A percentile compares a stretch with the other conserved stretches of the same genome.
Conservation (phyloP, 176 grass and related monocot species). For the Poa annua region DNA sequence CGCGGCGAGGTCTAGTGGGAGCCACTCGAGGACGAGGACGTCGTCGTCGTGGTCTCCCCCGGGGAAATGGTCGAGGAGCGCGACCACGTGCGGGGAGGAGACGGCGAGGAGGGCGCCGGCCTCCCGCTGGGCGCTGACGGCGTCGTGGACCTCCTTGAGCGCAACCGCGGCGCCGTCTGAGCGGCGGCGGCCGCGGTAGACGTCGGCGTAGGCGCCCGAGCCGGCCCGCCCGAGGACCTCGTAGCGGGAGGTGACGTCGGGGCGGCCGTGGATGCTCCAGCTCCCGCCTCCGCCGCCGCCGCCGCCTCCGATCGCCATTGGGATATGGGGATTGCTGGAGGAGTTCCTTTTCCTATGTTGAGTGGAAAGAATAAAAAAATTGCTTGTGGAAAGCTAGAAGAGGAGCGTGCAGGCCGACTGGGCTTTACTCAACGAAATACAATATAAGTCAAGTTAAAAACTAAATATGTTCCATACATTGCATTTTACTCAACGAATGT, state of each 20-base stretch:
- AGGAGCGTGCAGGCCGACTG: constrained; percentile 14
- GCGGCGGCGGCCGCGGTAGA: constrained; percentile 83
- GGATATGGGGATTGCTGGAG: background rate
- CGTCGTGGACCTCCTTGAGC: constrained; percentile 93
- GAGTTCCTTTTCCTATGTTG: too few species aligned
- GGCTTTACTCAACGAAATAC: too few species aligned
- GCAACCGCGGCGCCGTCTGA: constrained; percentile 76
- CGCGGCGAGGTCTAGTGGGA: constrained; percentile 61
- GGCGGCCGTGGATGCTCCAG: constrained; percentile 88
- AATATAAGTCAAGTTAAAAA: too few species aligned
- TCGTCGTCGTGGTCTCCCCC: constrained; percentile 75
- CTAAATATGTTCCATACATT: too few species aligned
- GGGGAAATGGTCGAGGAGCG: constrained; percentile 80
- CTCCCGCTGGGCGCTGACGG: constrained; percentile 80
- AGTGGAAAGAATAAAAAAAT: too few species aligned
- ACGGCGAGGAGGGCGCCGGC: constrained; percentile 74
- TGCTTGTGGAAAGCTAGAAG: background rate
- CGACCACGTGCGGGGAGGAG: constrained; percentile 54
- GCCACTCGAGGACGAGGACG: constrained; percentile 90
- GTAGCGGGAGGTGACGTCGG: constrained; percentile 71
- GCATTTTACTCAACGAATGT: too few species aligned
- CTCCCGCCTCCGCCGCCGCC: constrained; percentile 50
- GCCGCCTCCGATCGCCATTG: constrained; percentile 51
- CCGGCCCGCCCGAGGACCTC: constrained; percentile 81
- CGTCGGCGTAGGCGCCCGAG: constrained; percentile 89